phyloP scores from a whole-genome alignment of 2,329 filamentous ascomycete genomes.

The Trichoderma sp. region DNA sequence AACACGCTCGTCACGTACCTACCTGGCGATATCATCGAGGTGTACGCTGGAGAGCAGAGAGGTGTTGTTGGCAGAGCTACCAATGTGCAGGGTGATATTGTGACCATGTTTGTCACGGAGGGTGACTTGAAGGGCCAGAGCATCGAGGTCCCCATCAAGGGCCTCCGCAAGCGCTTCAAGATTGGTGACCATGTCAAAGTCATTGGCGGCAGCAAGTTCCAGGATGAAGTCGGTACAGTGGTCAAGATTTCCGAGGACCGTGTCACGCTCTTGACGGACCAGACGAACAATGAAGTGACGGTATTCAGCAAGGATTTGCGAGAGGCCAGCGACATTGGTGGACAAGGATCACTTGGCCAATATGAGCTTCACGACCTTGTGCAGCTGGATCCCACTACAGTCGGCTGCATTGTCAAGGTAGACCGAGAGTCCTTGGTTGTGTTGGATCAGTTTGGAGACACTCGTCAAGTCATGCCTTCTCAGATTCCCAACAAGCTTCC shows the following conservation, averaged over 20 bases:
- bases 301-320: constrained; percentile 97
- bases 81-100: constrained; percentile 86
- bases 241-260: constrained; percentile 90
- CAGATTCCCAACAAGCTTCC: constrained; percentile 89
- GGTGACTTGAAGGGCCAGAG: constrained; percentile 78
- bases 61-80: constrained; percentile 83
- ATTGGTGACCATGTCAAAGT: constrained; percentile 98
- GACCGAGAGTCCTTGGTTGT: constrained; percentile 89
- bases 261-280: constrained; percentile 89
- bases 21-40: constrained; percentile 92
- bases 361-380: constrained; percentile 92
- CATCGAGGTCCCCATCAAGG: constrained; percentile 90
- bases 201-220: constrained; percentile 89
- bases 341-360: constrained; percentile 78
- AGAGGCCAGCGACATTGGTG: constrained; percentile 88
- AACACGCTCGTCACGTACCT: constrained; percentile 80
- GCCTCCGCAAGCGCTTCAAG: constrained; percentile 86
- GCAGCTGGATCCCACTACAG: constrained; percentile 87
- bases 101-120: constrained; percentile 80
- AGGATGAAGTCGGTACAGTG: constrained; percentile 95
- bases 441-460: constrained; percentile 84
- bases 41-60: constrained; percentile 92
- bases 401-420: constrained; percentile 90
- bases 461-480: constrained; percentile 79
- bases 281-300: constrained; percentile 88